Evolutionary conservation across 257 asterid species (phyloP).

Genomic region (Fraxinus americana): DNA sequence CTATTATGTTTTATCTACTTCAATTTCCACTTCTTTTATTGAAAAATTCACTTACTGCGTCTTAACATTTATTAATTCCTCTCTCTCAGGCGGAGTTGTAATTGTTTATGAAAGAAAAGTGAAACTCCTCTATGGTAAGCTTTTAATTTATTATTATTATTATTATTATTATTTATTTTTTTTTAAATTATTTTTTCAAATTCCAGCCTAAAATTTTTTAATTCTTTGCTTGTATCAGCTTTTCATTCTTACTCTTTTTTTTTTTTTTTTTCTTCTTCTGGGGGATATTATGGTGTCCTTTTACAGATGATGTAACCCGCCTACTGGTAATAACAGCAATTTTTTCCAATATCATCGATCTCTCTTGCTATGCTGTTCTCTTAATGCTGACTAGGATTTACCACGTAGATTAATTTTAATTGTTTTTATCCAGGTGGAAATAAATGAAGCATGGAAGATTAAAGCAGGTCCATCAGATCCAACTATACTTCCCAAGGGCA

Average conservation of each 20-base stretch:
- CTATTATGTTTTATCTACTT: background rate
- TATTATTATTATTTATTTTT: background rate
- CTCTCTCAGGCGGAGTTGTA: slow-evolving; percentile 79
- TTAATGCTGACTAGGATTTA: slow-evolving; percentile 3
- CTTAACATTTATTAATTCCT: background rate
- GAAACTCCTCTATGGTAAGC: slow-evolving; percentile 75
- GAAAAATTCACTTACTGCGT: background rate
- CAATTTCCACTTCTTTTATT: slow-evolving; percentile 2
- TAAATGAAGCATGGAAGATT: slow-evolving; percentile 92
- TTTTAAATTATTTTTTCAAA: background rate
- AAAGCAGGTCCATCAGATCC: slow-evolving; percentile 62
- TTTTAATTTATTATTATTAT: slow-evolving; percentile 2
- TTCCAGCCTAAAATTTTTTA: slow-evolving; percentile 4
- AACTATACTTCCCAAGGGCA: slow-evolving; percentile 67
- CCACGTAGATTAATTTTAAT: slow-evolving; percentile 1
- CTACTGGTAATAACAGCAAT: slow-evolving; percentile 56
- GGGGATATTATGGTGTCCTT: slow-evolving; percentile 20
- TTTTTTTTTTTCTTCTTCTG: background rate
- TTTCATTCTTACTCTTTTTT: background rate
- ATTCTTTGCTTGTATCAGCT: slow-evolving; percentile 2
- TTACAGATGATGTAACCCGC: slow-evolving; percentile 87
- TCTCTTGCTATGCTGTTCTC: slow-evolving; percentile 4
- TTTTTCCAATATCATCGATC: slow-evolving; percentile 5
- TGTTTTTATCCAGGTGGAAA: slow-evolving; percentile 58
- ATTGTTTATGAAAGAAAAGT: slow-evolving; percentile 95